A percentile compares a stretch with the other conserved stretches of the same genome.
phyloP scores from a whole-genome alignment of 1,284 basidiomycete species.

The Melampsora larici-populina region DNA sequence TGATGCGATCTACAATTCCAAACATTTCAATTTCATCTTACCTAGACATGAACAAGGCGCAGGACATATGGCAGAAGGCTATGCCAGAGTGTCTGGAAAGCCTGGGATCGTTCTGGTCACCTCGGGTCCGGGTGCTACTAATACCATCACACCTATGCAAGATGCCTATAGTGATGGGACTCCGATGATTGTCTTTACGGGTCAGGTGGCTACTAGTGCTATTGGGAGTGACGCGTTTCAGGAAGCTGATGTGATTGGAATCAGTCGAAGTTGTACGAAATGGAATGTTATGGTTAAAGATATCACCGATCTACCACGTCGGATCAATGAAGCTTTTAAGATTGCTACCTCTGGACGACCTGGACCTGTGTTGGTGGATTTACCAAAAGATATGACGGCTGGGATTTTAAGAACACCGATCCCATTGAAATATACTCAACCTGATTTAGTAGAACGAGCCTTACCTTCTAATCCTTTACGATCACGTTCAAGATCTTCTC shows the following conservation, averaged over 20 bases:
- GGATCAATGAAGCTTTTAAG: slow-evolving; percentile 99
- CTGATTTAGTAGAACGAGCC: slow-evolving; percentile 68
- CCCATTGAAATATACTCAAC: slow-evolving; percentile 81
- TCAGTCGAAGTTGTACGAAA: slow-evolving; percentile 94
- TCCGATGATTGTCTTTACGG: slow-evolving; percentile 90
- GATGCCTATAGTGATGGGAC: slow-evolving; percentile 93
- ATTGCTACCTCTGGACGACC: slow-evolving; percentile 95
- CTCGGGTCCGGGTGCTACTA: slow-evolving; percentile 95
- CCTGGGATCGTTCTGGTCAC: slow-evolving; percentile 97
- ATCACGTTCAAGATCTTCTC: slow-evolving; percentile 49
- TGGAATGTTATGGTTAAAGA: slow-evolving; percentile 99
- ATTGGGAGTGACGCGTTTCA: slow-evolving; percentile 98
- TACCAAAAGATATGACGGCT: slow-evolving; percentile 97
- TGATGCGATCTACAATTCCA: slow-evolving; percentile 96
- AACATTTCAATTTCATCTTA: slow-evolving; percentile 90
- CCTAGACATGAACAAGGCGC: slow-evolving; percentile 97
- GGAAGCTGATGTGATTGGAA: slow-evolving; percentile 94
- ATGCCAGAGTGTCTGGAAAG: slow-evolving; percentile 94
- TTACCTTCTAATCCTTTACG: slow-evolving; percentile 65
- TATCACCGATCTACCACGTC: slow-evolving; percentile 84
- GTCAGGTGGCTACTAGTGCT: slow-evolving; percentile 95
- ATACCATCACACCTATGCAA: slow-evolving; percentile 96
- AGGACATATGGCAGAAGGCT: slow-evolving; percentile 98
- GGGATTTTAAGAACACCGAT: slow-evolving; percentile 80
- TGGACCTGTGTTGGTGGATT: slow-evolving; percentile 92